Conservation (phyloP, 2,329 filamentous ascomycete genomes). For the Corniculantispora saksenae region DNA sequence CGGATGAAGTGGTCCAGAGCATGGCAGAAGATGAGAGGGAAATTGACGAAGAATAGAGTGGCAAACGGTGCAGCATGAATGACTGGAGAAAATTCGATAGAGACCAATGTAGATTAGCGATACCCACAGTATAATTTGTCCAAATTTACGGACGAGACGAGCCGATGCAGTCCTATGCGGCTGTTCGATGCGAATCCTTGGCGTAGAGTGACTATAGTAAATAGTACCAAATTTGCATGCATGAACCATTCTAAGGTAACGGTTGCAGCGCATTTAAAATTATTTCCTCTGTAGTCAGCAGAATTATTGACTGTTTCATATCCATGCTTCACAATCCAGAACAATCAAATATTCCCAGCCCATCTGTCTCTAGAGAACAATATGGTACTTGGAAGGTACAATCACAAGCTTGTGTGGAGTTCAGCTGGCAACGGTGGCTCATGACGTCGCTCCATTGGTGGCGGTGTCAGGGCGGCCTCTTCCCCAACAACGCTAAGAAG, state of each 20-base stretch:
- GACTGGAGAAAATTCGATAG: not conserved
- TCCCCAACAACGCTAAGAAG: constrained; percentile 15
- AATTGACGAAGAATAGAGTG: constrained; percentile 31
- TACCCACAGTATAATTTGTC: constrained; percentile 1
- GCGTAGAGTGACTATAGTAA: not conserved
- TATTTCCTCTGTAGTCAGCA: too few relatives aligned
- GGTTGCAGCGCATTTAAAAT: too few relatives aligned
- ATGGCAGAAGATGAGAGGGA: constrained; percentile 30
- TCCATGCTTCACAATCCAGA: too few relatives aligned
- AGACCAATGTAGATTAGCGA: constrained; percentile 6
- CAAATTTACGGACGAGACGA: not conserved
- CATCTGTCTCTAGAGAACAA: not conserved
- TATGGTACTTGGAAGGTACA: not conserved
- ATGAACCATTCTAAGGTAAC: too few relatives aligned
- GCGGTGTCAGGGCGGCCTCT: constrained; percentile 18
- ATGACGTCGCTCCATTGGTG: constrained; percentile 18
- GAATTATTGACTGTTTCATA: too few relatives aligned
- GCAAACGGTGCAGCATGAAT: constrained; percentile 1
- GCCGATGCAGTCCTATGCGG: not conserved
- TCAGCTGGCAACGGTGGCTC: constrained; percentile 9
- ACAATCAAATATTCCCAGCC: not conserved
- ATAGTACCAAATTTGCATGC: too few relatives aligned
- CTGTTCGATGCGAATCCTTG: not conserved
- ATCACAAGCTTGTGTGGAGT: constrained; percentile 18
- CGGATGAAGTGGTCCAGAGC: constrained; percentile 35